phyloP scores from a whole-genome alignment of 2,329 filamentous ascomycete genomes.

The Aspergillus pseudoterreus region DNA sequence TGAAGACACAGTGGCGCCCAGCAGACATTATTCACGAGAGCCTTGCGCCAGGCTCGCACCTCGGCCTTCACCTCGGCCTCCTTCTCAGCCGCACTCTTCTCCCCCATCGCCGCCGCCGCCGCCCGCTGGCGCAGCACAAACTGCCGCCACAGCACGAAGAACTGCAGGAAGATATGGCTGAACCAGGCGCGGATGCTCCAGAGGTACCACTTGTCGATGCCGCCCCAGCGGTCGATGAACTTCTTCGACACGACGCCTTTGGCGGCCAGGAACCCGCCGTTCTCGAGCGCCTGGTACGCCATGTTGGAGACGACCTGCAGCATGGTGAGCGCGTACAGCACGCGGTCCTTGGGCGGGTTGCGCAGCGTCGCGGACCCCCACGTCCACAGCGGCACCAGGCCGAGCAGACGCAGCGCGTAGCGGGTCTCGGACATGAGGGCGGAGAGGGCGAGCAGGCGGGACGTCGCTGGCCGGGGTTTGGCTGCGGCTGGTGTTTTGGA shows the following conservation, averaged over 20 bases:
- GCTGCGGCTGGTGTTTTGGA: conserved; percentile 1
- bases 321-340: conserved; percentile 56
- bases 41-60: conserved; percentile 59
- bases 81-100: conserved; percentile 24
- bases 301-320: conserved; percentile 66
- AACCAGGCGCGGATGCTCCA: conserved; percentile 81
- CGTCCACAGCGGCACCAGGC: conserved; percentile 70
- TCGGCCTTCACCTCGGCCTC: conserved; percentile 25
- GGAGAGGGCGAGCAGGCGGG: conserved; percentile 48
- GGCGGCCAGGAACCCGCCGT: conserved; percentile 69
- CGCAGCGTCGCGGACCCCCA: conserved; percentile 65
- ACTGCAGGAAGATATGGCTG: conserved; percentile 71
- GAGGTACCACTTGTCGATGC: conserved; percentile 59
- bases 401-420: conserved; percentile 56
- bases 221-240: conserved; percentile 42
- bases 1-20: conserved; percentile 83
- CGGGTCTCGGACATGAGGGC: conserved; percentile 48
- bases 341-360: conserved; percentile 39
- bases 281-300: conserved; percentile 76
- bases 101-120: conserved; percentile 22
- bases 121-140: conserved; percentile 29
- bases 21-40: conserved; percentile 63
- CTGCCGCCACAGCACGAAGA: conserved; percentile 59
- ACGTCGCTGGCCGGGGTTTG: conserved; percentile 31
- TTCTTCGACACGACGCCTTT: conserved; percentile 63